These are phyloP conservation scores for Lobosporangium transversale DNA, from an alignment of 192 early-diverging fungal species.

Conservation along the genomic window DNA sequence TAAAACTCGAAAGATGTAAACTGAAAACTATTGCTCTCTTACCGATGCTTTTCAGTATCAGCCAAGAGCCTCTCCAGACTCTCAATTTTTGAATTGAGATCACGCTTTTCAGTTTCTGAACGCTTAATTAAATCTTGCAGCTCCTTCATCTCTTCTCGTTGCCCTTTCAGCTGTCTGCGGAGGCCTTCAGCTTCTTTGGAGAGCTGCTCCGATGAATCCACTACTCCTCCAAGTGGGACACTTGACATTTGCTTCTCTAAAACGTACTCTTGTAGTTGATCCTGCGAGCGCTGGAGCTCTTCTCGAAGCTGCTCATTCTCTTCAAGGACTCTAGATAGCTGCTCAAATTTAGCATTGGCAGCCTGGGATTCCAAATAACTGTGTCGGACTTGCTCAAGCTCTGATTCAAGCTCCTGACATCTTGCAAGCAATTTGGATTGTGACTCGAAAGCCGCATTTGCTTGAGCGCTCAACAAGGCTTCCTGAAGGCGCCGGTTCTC, in stretches of 20 bases:
- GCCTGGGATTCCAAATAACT: not conserved
- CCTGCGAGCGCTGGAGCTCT: slow-evolving; percentile 3
- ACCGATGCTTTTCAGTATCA: slow-evolving; percentile 44
- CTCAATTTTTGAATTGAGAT: slow-evolving; percentile 13
- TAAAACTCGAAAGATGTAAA: not conserved
- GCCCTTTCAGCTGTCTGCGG: slow-evolving; percentile 40
- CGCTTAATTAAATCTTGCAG: slow-evolving; percentile 28
- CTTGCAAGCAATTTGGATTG: not conserved
- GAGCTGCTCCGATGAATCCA: slow-evolving; percentile 18
- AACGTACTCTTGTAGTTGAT: not conserved
- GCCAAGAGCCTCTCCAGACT: slow-evolving; percentile 24
- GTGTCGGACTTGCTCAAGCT: slow-evolving; percentile 2
- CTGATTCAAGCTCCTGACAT: slow-evolving; percentile 2
- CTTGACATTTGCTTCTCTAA: not conserved
- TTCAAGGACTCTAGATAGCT: not conserved
- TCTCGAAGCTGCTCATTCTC: slow-evolving; percentile 18
- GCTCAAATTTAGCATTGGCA: not conserved
- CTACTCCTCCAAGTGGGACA: not conserved
- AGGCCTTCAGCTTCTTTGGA: slow-evolving; percentile 27
- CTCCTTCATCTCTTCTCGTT: slow-evolving; percentile 34
- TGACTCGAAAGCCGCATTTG: not conserved
- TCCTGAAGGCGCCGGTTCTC: slow-evolving; percentile 10
- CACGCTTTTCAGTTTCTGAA: slow-evolving; percentile 30
- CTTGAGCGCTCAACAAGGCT: not conserved
- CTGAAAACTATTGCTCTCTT: too few relatives aligned